Conservation (phyloP, 148 eudicot genomes). For the Fagopyrum esculentum region DNA sequence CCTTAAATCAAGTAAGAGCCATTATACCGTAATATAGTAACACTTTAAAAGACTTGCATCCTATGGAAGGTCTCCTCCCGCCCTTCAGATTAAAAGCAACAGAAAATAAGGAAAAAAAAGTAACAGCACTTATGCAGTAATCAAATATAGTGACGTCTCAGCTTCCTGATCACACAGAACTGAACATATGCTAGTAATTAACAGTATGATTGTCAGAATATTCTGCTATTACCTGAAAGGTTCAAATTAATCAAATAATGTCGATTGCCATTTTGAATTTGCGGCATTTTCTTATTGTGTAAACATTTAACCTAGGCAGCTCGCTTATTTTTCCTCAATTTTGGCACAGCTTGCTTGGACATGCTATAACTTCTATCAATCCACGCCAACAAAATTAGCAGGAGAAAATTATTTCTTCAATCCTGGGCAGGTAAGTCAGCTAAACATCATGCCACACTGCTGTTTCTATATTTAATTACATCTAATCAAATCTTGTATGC, state of each 20-base stretch:
- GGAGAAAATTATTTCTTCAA: slow-evolving; percentile 93
- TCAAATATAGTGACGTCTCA: not conserved
- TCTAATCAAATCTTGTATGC: slow-evolving; percentile 8
- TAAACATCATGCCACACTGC: not conserved
- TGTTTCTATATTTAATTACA: not conserved
- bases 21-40: not conserved
- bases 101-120: not conserved
- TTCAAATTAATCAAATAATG: not conserved
- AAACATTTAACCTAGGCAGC: not conserved
- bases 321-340: not conserved
- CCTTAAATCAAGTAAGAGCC: not conserved
- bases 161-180: not conserved
- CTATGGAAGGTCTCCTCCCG: too few relatives aligned
- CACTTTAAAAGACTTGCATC: too few relatives aligned
- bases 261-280: not conserved
- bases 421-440: slow-evolving; percentile 55
- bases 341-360: slow-evolving; percentile 85
- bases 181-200: not conserved
- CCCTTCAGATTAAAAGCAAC: too few relatives aligned
- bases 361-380: slow-evolving; percentile 95
- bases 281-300: slow-evolving; percentile 5
- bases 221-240: not conserved
- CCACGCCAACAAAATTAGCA: slow-evolving; percentile 93
- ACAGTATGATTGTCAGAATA: not conserved
- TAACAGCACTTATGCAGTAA: not conserved